Evolutionary conservation across 148 eudicot genomes (phyloP).

Genomic region (Rhododendron mucronatum): DNA sequence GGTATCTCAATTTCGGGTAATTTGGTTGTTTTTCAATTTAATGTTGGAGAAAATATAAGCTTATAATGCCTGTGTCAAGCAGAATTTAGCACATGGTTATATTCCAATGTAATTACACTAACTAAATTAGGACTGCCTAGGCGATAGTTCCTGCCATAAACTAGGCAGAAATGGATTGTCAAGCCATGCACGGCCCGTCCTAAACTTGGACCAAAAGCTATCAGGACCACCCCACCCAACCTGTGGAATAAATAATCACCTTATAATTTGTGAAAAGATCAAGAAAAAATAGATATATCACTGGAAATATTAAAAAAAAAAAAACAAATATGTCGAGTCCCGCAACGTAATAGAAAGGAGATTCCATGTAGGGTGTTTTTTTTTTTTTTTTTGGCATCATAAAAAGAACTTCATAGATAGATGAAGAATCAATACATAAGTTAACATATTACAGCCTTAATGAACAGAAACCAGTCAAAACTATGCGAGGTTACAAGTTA

Average conservation of each 20-base stretch:
- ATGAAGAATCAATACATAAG: not conserved
- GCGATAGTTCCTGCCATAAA: no score
- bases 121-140: not conserved
- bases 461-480: no score
- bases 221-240: not conserved
- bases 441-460: no score
- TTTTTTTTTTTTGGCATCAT: no score
- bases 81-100: not conserved
- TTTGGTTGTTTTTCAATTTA: not conserved
- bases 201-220: not conserved
- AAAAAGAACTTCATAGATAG: not conserved
- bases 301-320: not conserved
- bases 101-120: not conserved
- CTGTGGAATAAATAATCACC: not conserved
- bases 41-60: not conserved
- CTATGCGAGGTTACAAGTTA: no score
- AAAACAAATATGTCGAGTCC: not conserved
- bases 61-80: not conserved
- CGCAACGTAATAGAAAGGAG: no score
- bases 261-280: not conserved
- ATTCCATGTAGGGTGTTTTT: not conserved
- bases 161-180: not conserved
- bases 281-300: not conserved
- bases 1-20: not conserved
- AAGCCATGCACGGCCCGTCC: not conserved